These are phyloP conservation scores for Pythium periplocum DNA, from an alignment of 352 stramenopile genomes.

Conservation along the genomic window DNA sequence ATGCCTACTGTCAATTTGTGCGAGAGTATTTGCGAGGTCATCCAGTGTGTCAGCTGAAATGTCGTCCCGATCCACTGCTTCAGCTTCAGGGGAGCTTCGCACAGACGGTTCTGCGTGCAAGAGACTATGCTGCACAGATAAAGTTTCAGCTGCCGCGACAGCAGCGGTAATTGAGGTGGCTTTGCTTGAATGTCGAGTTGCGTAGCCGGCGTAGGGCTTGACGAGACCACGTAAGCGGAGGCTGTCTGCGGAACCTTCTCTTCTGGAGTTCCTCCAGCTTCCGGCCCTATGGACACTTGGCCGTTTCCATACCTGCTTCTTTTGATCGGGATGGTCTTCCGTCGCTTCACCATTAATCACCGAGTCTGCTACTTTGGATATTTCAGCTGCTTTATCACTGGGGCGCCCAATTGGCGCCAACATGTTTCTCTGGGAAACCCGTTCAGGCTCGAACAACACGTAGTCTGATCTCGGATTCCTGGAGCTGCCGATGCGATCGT, in stretches of 20 bases:
- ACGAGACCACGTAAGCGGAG: conserved; percentile 28
- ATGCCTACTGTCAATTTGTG: background rate
- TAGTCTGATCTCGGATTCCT: conserved; percentile 6
- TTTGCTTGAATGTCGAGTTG: conserved; percentile 24
- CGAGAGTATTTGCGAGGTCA: conserved; percentile 8
- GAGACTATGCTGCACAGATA: conserved; percentile 20
- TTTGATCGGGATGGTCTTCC: conserved; percentile 22
- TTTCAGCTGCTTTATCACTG: too few species aligned
- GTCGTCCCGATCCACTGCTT: background rate
- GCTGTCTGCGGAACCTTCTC: conserved; percentile 30
- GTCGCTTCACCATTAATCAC: conserved; percentile 21
- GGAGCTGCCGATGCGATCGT: too few species aligned
- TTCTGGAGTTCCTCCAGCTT: conserved; percentile 48
- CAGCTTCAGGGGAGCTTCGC: background rate
- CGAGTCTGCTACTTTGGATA: background rate
- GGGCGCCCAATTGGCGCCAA: conserved; percentile 10
- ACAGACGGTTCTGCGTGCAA: conserved; percentile 22
- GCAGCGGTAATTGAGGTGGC: conserved; percentile 21
- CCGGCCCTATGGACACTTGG: conserved; percentile 25
- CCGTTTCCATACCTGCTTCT: conserved; percentile 27
- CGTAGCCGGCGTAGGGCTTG: conserved; percentile 10
- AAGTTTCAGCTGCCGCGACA: conserved; percentile 17
- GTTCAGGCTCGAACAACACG: conserved; percentile 53
- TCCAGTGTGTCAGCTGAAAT: background rate
- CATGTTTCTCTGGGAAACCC: conserved; percentile 58